Evolutionary conservation across 1,284 basidiomycete species (phyloP).

Genomic region (Pseudozyma sp.): DNA sequence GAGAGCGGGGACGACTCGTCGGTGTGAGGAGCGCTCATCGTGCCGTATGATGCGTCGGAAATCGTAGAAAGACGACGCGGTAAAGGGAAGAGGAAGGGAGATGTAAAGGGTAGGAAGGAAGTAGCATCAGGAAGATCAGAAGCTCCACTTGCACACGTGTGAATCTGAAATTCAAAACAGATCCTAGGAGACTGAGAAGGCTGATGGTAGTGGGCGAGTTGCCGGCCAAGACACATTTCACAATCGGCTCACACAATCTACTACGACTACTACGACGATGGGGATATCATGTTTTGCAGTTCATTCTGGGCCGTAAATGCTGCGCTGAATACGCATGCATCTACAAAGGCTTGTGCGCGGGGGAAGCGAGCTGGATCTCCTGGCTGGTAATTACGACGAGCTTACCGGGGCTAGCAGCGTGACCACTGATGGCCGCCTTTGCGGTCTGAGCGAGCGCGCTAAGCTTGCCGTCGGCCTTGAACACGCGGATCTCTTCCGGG

Average conservation of each 20-base stretch:
- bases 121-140: no score
- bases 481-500: slow-evolving; percentile 75
- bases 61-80: background rate
- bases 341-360: slow-evolving; percentile 59
- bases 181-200: no score
- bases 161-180: no score
- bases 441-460: slow-evolving; percentile 71
- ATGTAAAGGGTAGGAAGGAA: no score
- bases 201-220: background rate
- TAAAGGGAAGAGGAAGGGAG: background rate
- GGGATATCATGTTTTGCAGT: background rate
- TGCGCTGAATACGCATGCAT: no score
- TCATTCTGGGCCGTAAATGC: background rate
- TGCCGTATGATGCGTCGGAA: background rate
- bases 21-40: slow-evolving; percentile 7
- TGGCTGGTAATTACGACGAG: slow-evolving; percentile 75
- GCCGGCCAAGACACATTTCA: no score
- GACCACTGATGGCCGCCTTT: slow-evolving; percentile 74
- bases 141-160: no score
- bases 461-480: slow-evolving; percentile 57
- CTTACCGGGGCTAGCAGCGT: slow-evolving; percentile 75
- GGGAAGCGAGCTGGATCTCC: slow-evolving; percentile 72
- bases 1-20: slow-evolving; percentile 12
- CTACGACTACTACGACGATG: no score
- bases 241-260: no score